Evolutionary conservation across 495 filamentous ascomycete species (phyloP).

Genomic region (Xylaria scruposa): DNA sequence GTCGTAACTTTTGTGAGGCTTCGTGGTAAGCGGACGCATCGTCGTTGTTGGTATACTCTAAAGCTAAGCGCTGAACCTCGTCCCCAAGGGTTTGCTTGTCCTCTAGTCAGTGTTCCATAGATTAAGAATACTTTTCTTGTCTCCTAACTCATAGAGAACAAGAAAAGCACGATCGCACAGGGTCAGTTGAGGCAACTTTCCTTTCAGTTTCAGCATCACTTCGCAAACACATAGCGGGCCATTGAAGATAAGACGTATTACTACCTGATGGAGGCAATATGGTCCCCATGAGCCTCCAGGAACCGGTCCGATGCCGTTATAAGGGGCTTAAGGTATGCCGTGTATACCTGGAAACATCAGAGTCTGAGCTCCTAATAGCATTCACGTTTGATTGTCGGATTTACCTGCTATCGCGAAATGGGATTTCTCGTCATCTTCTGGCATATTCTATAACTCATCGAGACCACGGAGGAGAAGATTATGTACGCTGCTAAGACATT

Average conservation of each 20-base stretch:
- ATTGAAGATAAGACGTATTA: constrained; percentile 30
- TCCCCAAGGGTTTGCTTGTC: constrained; percentile 48
- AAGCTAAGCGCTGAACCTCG: constrained; percentile 44
- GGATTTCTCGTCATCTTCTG: constrained; percentile 51
- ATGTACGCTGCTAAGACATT: too few relatives aligned
- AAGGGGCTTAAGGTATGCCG: constrained; percentile 54
- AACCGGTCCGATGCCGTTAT: constrained; percentile 52
- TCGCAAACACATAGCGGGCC: neutral
- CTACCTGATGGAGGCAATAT: constrained; percentile 57
- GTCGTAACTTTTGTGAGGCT: constrained; percentile 44
- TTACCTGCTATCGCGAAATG: constrained; percentile 58
- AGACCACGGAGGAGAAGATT: constrained; percentile 56
- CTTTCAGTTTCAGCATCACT: constrained; percentile 25
- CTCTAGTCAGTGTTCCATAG: constrained; percentile 19
- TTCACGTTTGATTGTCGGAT: neutral
- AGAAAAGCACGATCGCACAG: constrained; percentile 53
- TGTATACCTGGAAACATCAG: constrained; percentile 53
- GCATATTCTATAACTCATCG: constrained; percentile 45
- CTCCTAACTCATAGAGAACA: constrained; percentile 48
- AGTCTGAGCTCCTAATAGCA: neutral
- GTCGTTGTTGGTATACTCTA: constrained; percentile 34
- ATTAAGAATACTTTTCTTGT: neutral
- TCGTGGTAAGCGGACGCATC: constrained; percentile 39
- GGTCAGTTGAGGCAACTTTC: constrained; percentile 46
- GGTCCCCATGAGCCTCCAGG: constrained; percentile 42